These are phyloP conservation scores for Leccinum broughii DNA, from an alignment of 768 basidiomycete genomes.

Conservation along the genomic window DNA sequence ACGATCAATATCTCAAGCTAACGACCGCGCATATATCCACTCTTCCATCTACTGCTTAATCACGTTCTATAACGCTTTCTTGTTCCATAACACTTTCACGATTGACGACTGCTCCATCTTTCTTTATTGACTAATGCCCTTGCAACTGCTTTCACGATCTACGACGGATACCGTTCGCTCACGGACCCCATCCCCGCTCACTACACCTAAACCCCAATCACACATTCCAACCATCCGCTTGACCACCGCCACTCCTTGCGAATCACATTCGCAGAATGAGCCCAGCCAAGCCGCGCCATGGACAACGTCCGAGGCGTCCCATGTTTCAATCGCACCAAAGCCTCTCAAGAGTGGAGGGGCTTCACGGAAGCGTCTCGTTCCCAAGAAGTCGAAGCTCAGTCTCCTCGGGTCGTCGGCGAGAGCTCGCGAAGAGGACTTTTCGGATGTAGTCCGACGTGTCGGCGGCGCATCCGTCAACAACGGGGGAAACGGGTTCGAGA, in stretches of 20 bases:
- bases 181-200: constrained; percentile 29
- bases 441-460: constrained; percentile 58
- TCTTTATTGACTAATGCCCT: constrained; percentile 29
- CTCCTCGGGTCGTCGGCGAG: constrained; percentile 39
- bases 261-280: constrained; percentile 38
- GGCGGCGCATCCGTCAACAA: constrained; percentile 26
- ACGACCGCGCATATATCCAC: constrained; percentile 22
- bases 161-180: constrained; percentile 26
- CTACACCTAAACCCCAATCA: constrained; percentile 31
- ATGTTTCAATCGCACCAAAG: constrained; percentile 34
- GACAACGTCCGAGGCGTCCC: constrained; percentile 13
- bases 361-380: constrained; percentile 56
- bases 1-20: constrained; percentile 24
- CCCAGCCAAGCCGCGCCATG: constrained; percentile 29
- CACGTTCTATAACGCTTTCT: constrained; percentile 15
- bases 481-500: constrained; percentile 61
- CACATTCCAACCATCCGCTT: constrained; percentile 66
- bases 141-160: constrained; percentile 34
- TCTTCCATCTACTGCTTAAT: constrained; percentile 6
- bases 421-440: constrained; percentile 48
- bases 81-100: constrained; percentile 29
- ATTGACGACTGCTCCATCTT: constrained; percentile 16
- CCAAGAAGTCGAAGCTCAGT: constrained; percentile 69
- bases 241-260: constrained; percentile 65
- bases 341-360: constrained; percentile 11